Evolutionary conservation across 2,329 filamentous ascomycete species (phyloP).

Genomic region (Zymoseptoria crescenta): DNA sequence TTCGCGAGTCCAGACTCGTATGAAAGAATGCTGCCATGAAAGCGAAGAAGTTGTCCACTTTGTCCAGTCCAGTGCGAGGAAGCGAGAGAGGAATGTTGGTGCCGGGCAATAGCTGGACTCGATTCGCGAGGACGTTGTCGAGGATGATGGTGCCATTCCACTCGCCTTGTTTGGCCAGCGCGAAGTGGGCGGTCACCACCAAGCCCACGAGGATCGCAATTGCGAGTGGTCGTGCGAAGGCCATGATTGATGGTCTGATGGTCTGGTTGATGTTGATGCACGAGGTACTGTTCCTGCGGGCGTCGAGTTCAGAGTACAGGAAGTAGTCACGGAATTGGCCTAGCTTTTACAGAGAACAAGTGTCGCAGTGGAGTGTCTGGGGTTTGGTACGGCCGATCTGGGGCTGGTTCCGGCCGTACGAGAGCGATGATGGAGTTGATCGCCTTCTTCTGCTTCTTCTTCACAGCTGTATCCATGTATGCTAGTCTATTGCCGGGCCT

Average conservation of each 20-base stretch:
- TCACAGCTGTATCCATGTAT: not conserved
- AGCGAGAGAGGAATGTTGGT: constrained; percentile 16
- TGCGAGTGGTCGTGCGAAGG: not conserved
- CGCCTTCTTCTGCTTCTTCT: not conserved
- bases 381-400: not conserved
- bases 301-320: not conserved
- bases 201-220: constrained; percentile 4
- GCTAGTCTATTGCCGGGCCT: not conserved
- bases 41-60: constrained; percentile 17
- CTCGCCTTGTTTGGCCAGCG: constrained; percentile 14
- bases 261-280: not conserved
- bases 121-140: constrained; percentile 10
- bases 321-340: not conserved
- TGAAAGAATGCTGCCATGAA: constrained; percentile 20
- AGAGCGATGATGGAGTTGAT: not conserved
- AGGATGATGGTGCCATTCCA: constrained; percentile 16
- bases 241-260: not conserved
- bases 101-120: constrained; percentile 12
- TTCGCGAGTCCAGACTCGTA: constrained; percentile 11
- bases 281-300: not conserved
- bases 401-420: not conserved
- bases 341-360: not conserved
- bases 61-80: constrained; percentile 11
- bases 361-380: not conserved
- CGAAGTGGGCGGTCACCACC: constrained; percentile 9